A percentile compares a stretch with the other conserved stretches of the same genome.
Evolutionary conservation across 192 early-diverging fungal species (phyloP).

Genomic region (Rhizophagus sp.): DNA sequence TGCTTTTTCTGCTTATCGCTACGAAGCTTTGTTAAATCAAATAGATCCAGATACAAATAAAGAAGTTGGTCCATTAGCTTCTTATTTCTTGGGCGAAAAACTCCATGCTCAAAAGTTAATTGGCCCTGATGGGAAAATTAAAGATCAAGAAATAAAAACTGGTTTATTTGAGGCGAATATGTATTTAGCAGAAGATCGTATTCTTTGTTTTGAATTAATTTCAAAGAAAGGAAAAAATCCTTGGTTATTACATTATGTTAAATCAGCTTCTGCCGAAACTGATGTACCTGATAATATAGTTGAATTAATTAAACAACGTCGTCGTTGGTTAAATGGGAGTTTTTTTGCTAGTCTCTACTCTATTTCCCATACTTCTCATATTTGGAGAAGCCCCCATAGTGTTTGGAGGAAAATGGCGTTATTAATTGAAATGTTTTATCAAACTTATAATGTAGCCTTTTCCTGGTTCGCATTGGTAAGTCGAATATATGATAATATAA

Average conservation of each 20-base stretch:
- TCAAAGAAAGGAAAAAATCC: conserved; percentile 61
- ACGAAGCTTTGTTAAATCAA: conserved; percentile 67
- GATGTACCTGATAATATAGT: conserved; percentile 77
- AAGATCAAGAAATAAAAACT: conserved; percentile 20
- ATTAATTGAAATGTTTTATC: conserved; percentile 80
- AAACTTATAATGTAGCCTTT: conserved; percentile 77
- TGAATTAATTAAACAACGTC: conserved; percentile 94
- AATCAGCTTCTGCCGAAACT: conserved; percentile 72
- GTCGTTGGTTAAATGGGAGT: conserved; percentile 95
- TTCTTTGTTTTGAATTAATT: conserved; percentile 83
- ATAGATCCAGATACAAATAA: conserved; percentile 16
- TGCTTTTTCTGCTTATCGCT: conserved; percentile 86
- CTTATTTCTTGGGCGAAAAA: conserved; percentile 76
- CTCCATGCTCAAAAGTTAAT: conserved; percentile 35
- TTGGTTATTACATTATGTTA: conserved; percentile 80
- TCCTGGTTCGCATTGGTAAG: conserved; percentile 87
- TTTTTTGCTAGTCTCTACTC: conserved; percentile 93
- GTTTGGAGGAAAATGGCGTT: conserved; percentile 70
- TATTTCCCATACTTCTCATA: conserved; percentile 70
- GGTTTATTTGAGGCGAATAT: conserved; percentile 79
- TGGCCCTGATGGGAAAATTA: not conserved
- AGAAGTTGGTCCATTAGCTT: conserved; percentile 61
- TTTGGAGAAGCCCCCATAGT: conserved; percentile 78
- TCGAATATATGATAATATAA: conserved; percentile 31
- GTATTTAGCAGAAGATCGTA: conserved; percentile 86